Evolutionary conservation across 495 filamentous ascomycete species (phyloP), one percentile per base, ranked within the genome.

Genomic region (Podospora fimiseda): DNA sequence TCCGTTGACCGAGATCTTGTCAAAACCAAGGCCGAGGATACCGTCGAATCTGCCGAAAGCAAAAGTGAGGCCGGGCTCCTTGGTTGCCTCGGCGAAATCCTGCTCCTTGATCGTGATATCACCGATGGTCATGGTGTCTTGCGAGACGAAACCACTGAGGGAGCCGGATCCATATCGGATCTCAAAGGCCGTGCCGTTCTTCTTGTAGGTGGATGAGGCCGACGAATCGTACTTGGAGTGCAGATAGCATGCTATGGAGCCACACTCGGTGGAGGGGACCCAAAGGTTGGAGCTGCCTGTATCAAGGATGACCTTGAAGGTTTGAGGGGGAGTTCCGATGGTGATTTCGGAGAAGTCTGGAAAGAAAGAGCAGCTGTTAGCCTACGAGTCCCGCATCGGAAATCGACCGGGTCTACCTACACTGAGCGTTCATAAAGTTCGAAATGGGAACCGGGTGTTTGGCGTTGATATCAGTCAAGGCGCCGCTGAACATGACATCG

Each of bases 371-470:
- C 20, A 27, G 1, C 20, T 7, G n/a, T 15, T 21, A 50, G 24
- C 15, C 14, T n/a, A n/a, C n/a, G n/a, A n/a, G n/a, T n/a, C n/a
- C n/a, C n/a, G n/a, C n/a, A n/a, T n/a, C n/a, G n/a, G n/a, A n/a
- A n/a, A n/a, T n/a, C 21, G 39, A 18, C 9, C 14, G 24, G 2
- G 2, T 15, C 43, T 53, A 70, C 88, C 60, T 84, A 96, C 92
- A 99, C 72, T 99, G 94, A 51, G 94, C 94, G 63, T 99, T 99
- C 73, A 99, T 74, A 76, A 96, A 99, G 79, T 99, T 99, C 67
- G 83, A 87, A 57, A 99, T 84, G 46, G 93, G 85, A 15, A 99
- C 87, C 30, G 84, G 80, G 62, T 98, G 92, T 54, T 80, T 81
- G 51, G 76, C 78, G 47, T 86, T 77, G 27, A 73, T 71, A 52